These are phyloP conservation scores for Aspergillus avenaceus DNA, from an alignment of 495 filamentous ascomycete species.

Conservation along the genomic window DNA sequence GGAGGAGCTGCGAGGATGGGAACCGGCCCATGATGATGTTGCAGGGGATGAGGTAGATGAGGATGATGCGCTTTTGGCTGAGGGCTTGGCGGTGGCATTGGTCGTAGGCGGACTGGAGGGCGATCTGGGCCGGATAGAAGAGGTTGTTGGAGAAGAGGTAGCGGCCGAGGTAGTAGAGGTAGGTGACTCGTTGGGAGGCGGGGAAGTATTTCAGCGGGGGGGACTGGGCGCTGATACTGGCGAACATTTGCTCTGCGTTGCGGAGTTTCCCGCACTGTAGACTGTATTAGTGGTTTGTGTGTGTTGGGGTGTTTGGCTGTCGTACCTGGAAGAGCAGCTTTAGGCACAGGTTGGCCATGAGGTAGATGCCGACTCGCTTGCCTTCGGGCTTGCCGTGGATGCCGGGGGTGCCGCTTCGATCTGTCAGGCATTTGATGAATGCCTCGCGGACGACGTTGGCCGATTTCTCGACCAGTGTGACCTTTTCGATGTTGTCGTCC, in stretches of 20 bases:
- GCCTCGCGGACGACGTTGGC: conserved; percentile 85
- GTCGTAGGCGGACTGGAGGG: conserved; percentile 72
- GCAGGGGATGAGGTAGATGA: conserved; percentile 77
- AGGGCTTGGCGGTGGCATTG: conserved; percentile 66
- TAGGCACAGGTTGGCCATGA: conserved; percentile 84
- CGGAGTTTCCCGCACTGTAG: conserved; percentile 49
- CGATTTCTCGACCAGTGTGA: conserved; percentile 77
- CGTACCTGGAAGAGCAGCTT: conserved; percentile 81
- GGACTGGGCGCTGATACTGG: conserved; percentile 78
- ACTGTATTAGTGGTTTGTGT: not conserved
- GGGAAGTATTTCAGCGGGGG: conserved; percentile 76
- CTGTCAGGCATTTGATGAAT: conserved; percentile 85
- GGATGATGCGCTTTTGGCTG: conserved; percentile 71
- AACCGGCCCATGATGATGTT: conserved; percentile 86
- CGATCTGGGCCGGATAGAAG: conserved; percentile 68
- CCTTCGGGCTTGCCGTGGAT: conserved; percentile 60
- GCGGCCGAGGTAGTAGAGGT: conserved; percentile 90
- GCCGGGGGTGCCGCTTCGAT: conserved; percentile 62
- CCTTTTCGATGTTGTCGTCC: conserved; percentile 54
- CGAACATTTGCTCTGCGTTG: conserved; percentile 81
- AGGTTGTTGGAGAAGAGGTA: conserved; percentile 80
- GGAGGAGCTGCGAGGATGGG: conserved; percentile 61
- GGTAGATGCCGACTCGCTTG: conserved; percentile 82
- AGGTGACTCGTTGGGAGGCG: conserved; percentile 84
- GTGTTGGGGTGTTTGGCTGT: not conserved